These are phyloP conservation scores for Lasiosphaeria miniovina DNA, from an alignment of 495 filamentous ascomycete genomes.

Conservation along the genomic window DNA sequence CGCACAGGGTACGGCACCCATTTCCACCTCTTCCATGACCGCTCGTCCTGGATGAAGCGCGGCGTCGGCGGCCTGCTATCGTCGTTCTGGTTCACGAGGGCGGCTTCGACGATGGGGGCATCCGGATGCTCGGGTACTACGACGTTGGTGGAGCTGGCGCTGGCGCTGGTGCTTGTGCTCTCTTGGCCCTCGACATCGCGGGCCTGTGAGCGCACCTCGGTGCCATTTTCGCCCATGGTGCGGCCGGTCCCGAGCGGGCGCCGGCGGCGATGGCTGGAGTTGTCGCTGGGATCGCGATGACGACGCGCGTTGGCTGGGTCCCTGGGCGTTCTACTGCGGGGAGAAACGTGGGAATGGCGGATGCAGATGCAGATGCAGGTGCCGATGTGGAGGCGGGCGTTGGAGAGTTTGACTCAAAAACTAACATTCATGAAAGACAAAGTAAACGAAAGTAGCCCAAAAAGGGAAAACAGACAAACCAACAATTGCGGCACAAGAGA, in stretches of 20 bases:
- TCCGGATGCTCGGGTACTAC: constrained; percentile 32
- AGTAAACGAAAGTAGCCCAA: no score
- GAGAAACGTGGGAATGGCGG: no score
- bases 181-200: constrained; percentile 20
- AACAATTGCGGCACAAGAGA: no score
- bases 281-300: not conserved
- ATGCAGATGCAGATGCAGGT: no score
- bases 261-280: not conserved
- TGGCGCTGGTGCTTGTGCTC: constrained; percentile 6
- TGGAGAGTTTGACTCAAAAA: no score
- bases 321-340: no score
- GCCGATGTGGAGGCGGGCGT: no score
- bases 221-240: constrained; percentile 17
- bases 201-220: constrained; percentile 13
- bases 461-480: no score
- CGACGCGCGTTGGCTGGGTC: not conserved
- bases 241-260: not conserved
- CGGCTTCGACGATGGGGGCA: constrained; percentile 26
- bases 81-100: constrained; percentile 19
- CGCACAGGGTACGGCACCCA: constrained; percentile 51
- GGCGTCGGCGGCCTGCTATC: constrained; percentile 32
- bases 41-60: constrained; percentile 39
- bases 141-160: constrained; percentile 9
- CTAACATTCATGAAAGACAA: no score
- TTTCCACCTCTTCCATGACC: constrained; percentile 36